phyloP scores from a whole-genome alignment of 805 yeast genomes.

The Spathaspora sp. region DNA sequence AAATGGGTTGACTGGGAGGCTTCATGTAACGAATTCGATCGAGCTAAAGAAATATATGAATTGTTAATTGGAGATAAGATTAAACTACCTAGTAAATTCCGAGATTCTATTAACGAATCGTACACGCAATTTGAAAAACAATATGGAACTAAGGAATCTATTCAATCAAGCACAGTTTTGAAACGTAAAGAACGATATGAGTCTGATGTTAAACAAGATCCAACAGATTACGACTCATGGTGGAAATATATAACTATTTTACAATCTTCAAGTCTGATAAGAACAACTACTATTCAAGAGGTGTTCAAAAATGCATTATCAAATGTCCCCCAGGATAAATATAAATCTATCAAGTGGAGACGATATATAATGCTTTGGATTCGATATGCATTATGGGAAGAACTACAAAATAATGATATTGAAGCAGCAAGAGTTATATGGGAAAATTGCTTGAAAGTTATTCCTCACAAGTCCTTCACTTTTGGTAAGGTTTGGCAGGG shows the following conservation, averaged over 20 bases:
- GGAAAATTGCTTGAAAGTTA: slow-evolving; percentile 40
- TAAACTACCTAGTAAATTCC: slow-evolving; percentile 25
- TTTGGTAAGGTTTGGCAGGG: slow-evolving; percentile 74
- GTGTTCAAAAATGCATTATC: slow-evolving; percentile 44
- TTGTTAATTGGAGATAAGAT: slow-evolving; percentile 39
- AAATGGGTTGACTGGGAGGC: slow-evolving; percentile 75
- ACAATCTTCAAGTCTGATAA: not conserved
- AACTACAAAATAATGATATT: slow-evolving; percentile 40
- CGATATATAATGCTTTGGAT: slow-evolving; percentile 72
- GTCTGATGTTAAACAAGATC: slow-evolving; percentile 38
- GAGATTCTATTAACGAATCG: slow-evolving; percentile 29
- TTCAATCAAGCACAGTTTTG: slow-evolving; percentile 48
- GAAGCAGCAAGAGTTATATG: slow-evolving; percentile 50
- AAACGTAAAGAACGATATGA: slow-evolving; percentile 60
- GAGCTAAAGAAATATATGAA: slow-evolving; percentile 57
- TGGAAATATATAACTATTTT: slow-evolving; percentile 64
- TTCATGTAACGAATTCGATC: slow-evolving; percentile 52
- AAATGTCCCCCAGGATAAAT: slow-evolving; percentile 28
- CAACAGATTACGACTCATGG: slow-evolving; percentile 75
- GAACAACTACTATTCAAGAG: not conserved
- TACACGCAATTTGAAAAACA: slow-evolving; percentile 62
- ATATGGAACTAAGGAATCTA: slow-evolving; percentile 52
- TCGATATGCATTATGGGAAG: slow-evolving; percentile 59
- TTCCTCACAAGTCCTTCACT: slow-evolving; percentile 61
- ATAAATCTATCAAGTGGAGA: slow-evolving; percentile 52